Percentiles rank a stretch among this genome's conserved stretches.
Conservation (phyloP, 441 rosid genomes). For the Gossypium laxum region DNA sequence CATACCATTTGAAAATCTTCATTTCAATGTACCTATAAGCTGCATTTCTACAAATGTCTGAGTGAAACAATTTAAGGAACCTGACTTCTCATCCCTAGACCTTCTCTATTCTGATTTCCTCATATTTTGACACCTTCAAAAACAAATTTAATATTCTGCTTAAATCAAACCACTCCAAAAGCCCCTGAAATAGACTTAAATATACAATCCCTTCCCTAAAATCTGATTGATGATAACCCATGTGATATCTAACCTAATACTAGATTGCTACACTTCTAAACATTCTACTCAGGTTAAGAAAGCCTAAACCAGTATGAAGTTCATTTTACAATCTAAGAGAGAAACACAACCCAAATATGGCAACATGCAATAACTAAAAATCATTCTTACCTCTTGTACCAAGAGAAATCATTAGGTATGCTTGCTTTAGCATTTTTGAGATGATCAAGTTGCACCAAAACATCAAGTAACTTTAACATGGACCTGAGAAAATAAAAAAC, state of each 20-base stretch:
- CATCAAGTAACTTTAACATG: conserved; percentile 91
- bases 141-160: not conserved
- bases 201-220: not conserved
- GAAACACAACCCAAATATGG: not conserved
- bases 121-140: not conserved
- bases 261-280: not conserved
- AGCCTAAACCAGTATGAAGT: not conserved
- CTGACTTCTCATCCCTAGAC: not conserved
- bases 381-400: conserved; percentile 84
- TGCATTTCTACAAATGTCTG: not conserved
- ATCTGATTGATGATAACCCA: not conserved
- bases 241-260: not conserved
- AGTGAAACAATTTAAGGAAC: not conserved
- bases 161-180: conserved; percentile 6
- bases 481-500: conserved; percentile 48
- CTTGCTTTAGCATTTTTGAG: conserved; percentile 98
- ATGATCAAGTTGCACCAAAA: conserved; percentile 96
- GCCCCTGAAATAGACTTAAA: not conserved
- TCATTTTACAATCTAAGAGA: not conserved
- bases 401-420: conserved; percentile 98
- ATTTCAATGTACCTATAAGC: not conserved
- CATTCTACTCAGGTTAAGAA: not conserved
- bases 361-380: conserved; percentile 8
- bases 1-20: not conserved
- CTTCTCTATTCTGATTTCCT: not conserved